Percentiles rank a stretch among this genome's conserved stretches.
phyloP scores from a whole-genome alignment of 106 monocot genomes.

The Amphibolis antarctica region DNA sequence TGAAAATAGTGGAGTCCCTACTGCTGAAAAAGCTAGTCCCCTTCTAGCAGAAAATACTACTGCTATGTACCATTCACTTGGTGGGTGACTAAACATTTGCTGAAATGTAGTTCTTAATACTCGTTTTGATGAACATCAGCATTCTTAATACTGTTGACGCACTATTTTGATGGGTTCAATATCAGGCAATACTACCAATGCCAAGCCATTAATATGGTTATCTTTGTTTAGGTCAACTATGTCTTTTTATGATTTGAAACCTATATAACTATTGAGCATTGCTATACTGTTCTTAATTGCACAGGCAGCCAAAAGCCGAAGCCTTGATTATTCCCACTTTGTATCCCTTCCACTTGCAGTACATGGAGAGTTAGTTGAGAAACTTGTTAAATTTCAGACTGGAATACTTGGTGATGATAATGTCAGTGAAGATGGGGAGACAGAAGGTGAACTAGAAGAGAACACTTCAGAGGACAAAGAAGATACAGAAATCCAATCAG shows the following conservation, averaged over 20 bases:
- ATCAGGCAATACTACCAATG: too few species aligned
- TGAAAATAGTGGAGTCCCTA: too few species aligned
- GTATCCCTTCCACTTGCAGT: constrained; percentile 81
- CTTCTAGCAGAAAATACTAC: too few species aligned
- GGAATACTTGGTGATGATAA: constrained; percentile 35
- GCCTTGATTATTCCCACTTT: constrained; percentile 87
- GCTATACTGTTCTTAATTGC: constrained; percentile 7
- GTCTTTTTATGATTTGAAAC: background rate
- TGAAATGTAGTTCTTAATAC: too few species aligned
- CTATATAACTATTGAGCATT: background rate
- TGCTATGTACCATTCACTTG: too few species aligned
- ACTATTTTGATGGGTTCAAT: too few species aligned
- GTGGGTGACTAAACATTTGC: too few species aligned
- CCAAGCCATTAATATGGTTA: too few species aligned
- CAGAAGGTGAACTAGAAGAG: constrained; percentile 8
- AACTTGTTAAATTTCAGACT: constrained; percentile 66
- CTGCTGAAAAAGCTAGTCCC: too few species aligned
- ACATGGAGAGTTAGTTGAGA: constrained; percentile 60
- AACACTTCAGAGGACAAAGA: constrained; percentile 18
- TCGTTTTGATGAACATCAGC: too few species aligned
- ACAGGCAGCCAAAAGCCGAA: constrained; percentile 64
- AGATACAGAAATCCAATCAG: constrained; percentile 7
- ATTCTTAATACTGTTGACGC: too few species aligned
- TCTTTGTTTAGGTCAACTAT: too few species aligned
- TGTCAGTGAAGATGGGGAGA: constrained; percentile 10